Conservation (phyloP, 163 green algal genomes). For the Scenedesmus sp. region DNA sequence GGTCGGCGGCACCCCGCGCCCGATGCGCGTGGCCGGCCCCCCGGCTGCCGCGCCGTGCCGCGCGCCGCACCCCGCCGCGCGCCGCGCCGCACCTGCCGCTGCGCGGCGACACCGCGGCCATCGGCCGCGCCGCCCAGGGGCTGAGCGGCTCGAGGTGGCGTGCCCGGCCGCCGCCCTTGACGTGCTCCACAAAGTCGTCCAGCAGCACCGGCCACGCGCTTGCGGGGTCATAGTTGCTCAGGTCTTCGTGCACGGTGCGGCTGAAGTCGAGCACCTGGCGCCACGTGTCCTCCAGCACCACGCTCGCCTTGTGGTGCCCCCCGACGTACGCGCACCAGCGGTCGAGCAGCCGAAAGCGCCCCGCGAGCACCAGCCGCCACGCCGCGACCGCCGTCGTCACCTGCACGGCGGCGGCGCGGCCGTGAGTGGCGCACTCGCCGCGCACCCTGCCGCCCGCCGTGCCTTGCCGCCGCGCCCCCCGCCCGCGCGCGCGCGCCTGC, state of each 20-base stretch:
- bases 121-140: neutral
- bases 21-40: neutral
- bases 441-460: no score
- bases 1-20: neutral
- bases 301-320: conserved; percentile 16
- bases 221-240: conserved; percentile 74
- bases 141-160: conserved; percentile 19
- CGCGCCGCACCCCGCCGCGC: no score
- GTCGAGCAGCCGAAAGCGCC: conserved; percentile 61
- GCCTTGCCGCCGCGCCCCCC: no score
- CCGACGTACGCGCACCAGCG: conserved; percentile 54
- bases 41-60: no score
- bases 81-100: conserved; percentile 55
- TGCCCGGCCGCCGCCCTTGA: conserved; percentile 24
- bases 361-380: conserved; percentile 52
- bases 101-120: conserved; percentile 48
- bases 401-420: conserved; percentile 36
- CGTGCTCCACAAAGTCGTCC: conserved; percentile 79
- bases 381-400: conserved; percentile 32
- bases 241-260: conserved; percentile 70
- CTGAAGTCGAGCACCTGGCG: conserved; percentile 77
- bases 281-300: conserved; percentile 63
- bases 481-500: conserved; percentile 40
- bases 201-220: conserved; percentile 72
- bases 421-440: no score